A percentile compares a stretch with the other conserved stretches of the same genome.
phyloP scores from a whole-genome alignment of 345 rosid genomes.

The Hibiscus trionum region DNA sequence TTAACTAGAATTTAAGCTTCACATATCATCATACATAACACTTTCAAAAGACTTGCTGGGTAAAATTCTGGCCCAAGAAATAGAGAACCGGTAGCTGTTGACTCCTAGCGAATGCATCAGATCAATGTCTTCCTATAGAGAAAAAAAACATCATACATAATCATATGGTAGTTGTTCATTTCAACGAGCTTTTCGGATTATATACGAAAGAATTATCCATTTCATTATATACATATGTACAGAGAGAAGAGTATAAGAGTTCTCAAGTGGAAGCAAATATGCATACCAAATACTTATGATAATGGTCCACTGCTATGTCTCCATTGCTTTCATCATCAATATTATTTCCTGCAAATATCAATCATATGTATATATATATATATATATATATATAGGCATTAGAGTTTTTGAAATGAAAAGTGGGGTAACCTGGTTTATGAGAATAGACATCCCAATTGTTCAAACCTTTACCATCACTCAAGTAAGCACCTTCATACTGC shows the following conservation, averaged over 20 bases:
- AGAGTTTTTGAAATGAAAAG: neutral
- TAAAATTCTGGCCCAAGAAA: constrained; percentile 76
- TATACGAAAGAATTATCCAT: too few relatives aligned
- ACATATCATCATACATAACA: neutral
- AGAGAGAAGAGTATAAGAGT: too few relatives aligned
- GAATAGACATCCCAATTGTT: constrained; percentile 45
- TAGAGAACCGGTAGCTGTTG: constrained; percentile 64
- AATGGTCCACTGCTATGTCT: constrained; percentile 59
- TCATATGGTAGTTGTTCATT: neutral
- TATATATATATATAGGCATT: too few relatives aligned
- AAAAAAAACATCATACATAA: neutral
- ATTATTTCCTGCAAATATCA: constrained; percentile 28
- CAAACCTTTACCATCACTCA: constrained; percentile 43
- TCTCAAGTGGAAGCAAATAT: neutral
- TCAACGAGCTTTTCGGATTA: neutral
- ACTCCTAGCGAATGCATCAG: constrained; percentile 57
- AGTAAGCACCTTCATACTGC: neutral
- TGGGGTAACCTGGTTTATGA: constrained; percentile 28
- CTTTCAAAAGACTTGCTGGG: constrained; percentile 45
- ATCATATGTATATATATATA: neutral
- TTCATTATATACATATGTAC: too few relatives aligned
- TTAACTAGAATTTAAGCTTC: neutral
- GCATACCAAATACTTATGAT: constrained; percentile 49
- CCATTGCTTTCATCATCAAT: constrained; percentile 52
- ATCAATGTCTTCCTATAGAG: constrained; percentile 50